Conservation (phyloP, 192 early-diverging fungal species). For the Rhizophlyctis rosea region DNA sequence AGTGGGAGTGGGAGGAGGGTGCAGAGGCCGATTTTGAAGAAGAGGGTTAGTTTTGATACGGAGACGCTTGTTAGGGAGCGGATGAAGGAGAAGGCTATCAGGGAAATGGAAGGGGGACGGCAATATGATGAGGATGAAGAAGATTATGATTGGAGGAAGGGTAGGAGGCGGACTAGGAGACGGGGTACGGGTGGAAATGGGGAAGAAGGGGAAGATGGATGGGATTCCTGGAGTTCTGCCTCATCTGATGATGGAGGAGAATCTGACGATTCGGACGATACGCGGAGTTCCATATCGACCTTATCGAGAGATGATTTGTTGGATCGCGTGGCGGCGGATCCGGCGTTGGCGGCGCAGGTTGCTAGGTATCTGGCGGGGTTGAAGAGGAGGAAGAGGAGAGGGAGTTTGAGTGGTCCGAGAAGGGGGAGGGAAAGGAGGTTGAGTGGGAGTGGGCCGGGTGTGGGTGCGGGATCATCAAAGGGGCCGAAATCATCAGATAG, state of each 20-base stretch:
- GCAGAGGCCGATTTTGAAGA: constrained; percentile 4
- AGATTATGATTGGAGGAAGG: neutral
- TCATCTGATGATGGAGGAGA: neutral
- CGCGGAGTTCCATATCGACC: too few relatives aligned
- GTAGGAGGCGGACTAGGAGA: neutral
- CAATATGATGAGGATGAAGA: neutral
- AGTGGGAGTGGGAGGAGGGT: neutral
- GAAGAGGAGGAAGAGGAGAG: too few relatives aligned
- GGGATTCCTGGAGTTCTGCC: neutral
- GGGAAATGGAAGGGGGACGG: neutral
- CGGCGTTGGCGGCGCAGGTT: neutral
- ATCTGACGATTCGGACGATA: neutral
- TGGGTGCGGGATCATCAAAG: too few relatives aligned
- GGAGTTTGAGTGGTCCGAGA: too few relatives aligned
- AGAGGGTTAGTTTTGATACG: constrained; percentile 28
- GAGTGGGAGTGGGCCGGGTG: too few relatives aligned
- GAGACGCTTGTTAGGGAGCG: constrained; percentile 17
- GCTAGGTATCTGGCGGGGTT: neutral
- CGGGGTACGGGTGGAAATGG: neutral
- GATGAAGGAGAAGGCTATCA: constrained; percentile 1
- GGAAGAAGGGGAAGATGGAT: too few relatives aligned
- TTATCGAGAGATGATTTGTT: neutral
- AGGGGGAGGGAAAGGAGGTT: too few relatives aligned
- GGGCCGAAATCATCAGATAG: too few relatives aligned
- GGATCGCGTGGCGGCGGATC: neutral